A percentile compares a stretch with the other conserved stretches of the same genome.
Conservation (phyloP, 345 rosid species). For the Erysimum cheiranthoides region DNA sequence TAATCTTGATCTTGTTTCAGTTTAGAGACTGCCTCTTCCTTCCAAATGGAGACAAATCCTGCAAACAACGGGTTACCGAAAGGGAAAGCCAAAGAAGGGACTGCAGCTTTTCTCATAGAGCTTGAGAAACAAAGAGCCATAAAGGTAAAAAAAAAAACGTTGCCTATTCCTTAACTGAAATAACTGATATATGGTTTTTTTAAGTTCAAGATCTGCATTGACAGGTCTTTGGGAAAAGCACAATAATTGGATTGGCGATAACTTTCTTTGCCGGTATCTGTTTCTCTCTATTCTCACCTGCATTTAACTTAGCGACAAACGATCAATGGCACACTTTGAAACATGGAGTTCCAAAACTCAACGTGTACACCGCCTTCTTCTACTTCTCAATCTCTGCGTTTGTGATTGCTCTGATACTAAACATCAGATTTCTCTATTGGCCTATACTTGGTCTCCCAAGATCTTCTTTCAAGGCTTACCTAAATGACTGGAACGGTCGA, state of each 20-base stretch:
- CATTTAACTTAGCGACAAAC: conserved; percentile 86
- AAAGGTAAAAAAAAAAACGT: conserved; percentile 49
- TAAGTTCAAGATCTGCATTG: background rate
- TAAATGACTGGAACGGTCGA: conserved; percentile 78
- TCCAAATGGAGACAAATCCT: conserved; percentile 19
- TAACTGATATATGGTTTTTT: background rate
- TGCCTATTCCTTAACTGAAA: background rate
- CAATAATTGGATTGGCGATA: conserved; percentile 59
- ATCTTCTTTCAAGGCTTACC: conserved; percentile 72
- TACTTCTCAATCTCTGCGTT: conserved; percentile 77
- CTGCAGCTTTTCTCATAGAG: conserved; percentile 64
- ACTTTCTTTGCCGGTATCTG: conserved; percentile 79
- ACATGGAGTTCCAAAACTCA: conserved; percentile 70
- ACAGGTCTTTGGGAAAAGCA: conserved; percentile 79
- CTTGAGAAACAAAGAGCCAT: conserved; percentile 79
- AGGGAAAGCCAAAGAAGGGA: conserved; percentile 59
- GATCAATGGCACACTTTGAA: conserved; percentile 85
- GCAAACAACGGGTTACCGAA: conserved; percentile 38
- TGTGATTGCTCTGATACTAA: conserved; percentile 61
- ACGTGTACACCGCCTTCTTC: conserved; percentile 80
- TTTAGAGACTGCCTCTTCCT: conserved; percentile 45
- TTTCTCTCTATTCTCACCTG: conserved; percentile 88
- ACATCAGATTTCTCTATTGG: conserved; percentile 64
- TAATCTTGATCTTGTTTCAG: conserved; percentile 44
- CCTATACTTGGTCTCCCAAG: conserved; percentile 65